Base-by-base conservation (phyloP, 345 rosid genomes). In the Clarkia xantiana region DNA sequence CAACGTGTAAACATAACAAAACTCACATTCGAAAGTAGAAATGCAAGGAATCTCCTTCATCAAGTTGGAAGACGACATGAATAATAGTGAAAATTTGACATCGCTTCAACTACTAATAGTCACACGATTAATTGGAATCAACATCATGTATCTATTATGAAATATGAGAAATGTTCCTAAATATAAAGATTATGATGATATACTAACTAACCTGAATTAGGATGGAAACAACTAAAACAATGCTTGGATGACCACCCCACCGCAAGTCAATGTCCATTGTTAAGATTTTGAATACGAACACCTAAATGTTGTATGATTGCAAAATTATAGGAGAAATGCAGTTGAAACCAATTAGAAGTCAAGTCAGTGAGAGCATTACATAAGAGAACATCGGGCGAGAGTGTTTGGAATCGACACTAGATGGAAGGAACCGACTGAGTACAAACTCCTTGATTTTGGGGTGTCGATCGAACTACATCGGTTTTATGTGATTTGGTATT, bases 191-290 rank as follows among this genome's bases (percentile, higher is more conserved):
- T 34, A 15, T 48, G 10, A 11, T 1, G 20, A 12, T 1, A 42
- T 25, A 40, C 42, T 23, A n/a, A 64, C 57, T n/a, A n/a, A 48
- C 99, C 84, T 93, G 99, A 63, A 93, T 87, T 60, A 97, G 95
- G 67, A 93, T 76, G 49, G 95, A 81, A 59, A 94, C 99, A 52
- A 79, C 91, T 71, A 93, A 69, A 61, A 93, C 61, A 51, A 93
- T 93, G 72, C 75, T 82, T 45, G 99, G 99, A 72, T 93, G 86
- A 63, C 97, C 99, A 56, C 99, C 81, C 97, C 97, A 93, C 48
- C 96, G 81, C 36, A 93, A 75, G 74, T 93, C 99, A 49, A 87
- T 80, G 45, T 87, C 99, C 99, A 87, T 80, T 18, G 68, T 87
- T 84, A 51, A 82, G 84, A 63, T 84, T 87, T 68, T 84, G 99